Evolutionary conservation across 2,329 filamentous ascomycete species (phyloP).

Genomic region (Myriosclerotinia duriaeana): DNA sequence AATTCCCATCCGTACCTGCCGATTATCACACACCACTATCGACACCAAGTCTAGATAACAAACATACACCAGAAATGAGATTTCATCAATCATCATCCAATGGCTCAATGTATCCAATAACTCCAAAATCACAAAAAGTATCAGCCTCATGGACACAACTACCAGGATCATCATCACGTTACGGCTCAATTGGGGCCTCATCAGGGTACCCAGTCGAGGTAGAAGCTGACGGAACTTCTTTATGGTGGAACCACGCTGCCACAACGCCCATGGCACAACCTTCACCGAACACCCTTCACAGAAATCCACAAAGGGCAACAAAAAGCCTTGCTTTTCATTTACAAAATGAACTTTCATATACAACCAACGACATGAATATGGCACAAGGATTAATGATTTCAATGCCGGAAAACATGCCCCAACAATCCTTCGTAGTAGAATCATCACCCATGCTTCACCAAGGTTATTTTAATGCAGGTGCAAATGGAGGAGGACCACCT

Average conservation of each 20-base stretch:
- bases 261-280: conserved; percentile 36
- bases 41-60: conserved; percentile 33
- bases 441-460: conserved; percentile 29
- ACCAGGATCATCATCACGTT: conserved; percentile 27
- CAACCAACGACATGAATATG: conserved; percentile 29
- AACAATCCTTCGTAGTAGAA: conserved; percentile 33
- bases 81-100: conserved; percentile 28
- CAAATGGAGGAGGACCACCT: conserved; percentile 11
- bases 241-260: conserved; percentile 40
- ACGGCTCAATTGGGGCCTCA: conserved; percentile 26
- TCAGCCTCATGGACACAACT: conserved; percentile 34
- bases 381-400: conserved; percentile 38
- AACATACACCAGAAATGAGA: conserved; percentile 32
- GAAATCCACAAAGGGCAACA: conserved; percentile 35
- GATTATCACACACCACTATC: conserved; percentile 34
- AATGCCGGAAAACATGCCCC: conserved; percentile 31
- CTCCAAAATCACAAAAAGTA: conserved; percentile 33
- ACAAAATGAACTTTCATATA: conserved; percentile 36
- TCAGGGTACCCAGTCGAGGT: conserved; percentile 20
- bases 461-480: conserved; percentile 26
- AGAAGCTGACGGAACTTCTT: conserved; percentile 29
- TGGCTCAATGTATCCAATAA: conserved; percentile 30
- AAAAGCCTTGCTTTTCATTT: conserved; percentile 38
- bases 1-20: conserved; percentile 31
- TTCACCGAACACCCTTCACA: conserved; percentile 33